Percentiles rank a stretch among this genome's conserved stretches.
phyloP scores from a whole-genome alignment of 139 green algal species.

The Tetratostichococcus sp. region DNA sequence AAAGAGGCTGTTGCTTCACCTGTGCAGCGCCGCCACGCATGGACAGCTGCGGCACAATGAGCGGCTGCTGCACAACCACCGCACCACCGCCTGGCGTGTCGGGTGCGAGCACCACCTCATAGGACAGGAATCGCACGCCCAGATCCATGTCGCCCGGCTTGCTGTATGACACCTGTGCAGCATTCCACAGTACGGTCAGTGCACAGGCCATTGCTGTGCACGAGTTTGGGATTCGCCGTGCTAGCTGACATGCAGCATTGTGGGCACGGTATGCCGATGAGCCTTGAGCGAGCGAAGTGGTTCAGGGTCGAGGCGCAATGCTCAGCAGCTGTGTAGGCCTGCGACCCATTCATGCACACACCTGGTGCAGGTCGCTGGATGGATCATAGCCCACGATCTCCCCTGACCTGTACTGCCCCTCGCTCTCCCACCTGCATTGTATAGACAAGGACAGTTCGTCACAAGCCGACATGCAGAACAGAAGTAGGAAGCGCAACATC shows the following conservation, averaged over 20 bases:
- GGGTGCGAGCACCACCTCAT: neutral
- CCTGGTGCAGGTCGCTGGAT: neutral
- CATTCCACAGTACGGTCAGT: neutral
- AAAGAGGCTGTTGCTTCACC: neutral
- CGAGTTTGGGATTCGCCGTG: neutral
- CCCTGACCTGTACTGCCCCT: neutral
- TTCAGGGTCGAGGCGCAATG: neutral
- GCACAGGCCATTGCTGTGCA: no score
- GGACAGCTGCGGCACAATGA: neutral
- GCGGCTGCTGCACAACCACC: neutral
- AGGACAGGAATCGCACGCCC: neutral
- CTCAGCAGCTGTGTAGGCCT: no score
- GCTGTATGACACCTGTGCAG: neutral
- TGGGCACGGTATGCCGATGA: no score
- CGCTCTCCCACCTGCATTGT: neutral
- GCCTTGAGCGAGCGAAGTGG: neutral
- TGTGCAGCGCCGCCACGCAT: neutral
- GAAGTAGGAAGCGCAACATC: neutral
- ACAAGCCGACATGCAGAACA: no score
- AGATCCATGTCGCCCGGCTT: neutral
- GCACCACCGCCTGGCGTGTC: no score
- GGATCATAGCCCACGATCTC: neutral
- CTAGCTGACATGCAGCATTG: neutral
- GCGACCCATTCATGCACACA: neutral
- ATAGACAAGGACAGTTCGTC: no score